Evolutionary conservation across 164 flowering plant genomes (phyloP), one percentile per base, ranked within the genome.

Genomic region (Santalum album): DNA sequence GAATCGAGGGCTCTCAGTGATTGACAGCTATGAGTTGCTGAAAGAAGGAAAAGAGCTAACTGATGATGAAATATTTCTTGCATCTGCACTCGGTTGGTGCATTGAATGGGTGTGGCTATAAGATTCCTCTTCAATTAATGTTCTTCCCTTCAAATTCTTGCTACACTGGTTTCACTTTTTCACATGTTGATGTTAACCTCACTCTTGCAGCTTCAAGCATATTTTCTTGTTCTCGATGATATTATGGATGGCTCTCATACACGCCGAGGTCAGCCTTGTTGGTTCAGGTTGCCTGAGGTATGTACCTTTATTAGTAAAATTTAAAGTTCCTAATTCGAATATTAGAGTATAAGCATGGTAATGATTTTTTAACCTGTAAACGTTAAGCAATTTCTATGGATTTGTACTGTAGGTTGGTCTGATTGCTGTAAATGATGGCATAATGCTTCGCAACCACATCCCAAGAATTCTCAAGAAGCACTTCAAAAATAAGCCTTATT

Each of bases 171-270:
- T 44, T 14, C 17, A 24, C 38, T 20, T 40, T 15, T 15, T 35
- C 55, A 67, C 27, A 55, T 17, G 1, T 2, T 12, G 12, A 3
- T 25, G 0, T 46, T 24, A 20, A 38, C 59, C 58, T 23, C 7
- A 54, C 48, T 2, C 52, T 53, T 73, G 69, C 88, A 91, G 98
- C 90, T 91, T 63, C 98, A 91, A 58, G 96, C 96, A 22, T 91
- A 81, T 69, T 91, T 91, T 61, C 96, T 91, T 61, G 94, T 91
- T 49, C 95, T 86, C 52, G 98, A 91, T 78, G 98, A 91, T 60
- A 91, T 91, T 25, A 88, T 88, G 96, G 98, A 91, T 61, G 61
- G 55, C 51, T 91, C 98, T 46, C 81, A 78, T 57, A 88, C 92
- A 21, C 78, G 98, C 7, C 83, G 98, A 32, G 90, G 95, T 61